Conservation (phyloP, 805 yeast species). For the Teunomyces aglyptinius region DNA sequence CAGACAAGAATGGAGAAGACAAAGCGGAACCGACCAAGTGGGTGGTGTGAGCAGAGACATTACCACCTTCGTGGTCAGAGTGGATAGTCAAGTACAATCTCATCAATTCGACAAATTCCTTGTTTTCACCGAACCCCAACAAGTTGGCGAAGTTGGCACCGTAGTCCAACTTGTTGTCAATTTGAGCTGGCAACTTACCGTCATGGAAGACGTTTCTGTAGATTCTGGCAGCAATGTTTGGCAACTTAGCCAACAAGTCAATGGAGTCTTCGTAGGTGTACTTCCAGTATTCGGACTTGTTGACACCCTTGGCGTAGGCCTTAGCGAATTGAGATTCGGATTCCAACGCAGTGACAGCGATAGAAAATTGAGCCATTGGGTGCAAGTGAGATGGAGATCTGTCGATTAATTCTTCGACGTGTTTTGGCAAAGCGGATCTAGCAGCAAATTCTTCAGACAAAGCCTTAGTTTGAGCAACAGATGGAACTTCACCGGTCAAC, state of each 20-base stretch:
- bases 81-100: slow-evolving; percentile 73
- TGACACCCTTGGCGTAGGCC: slow-evolving; percentile 68
- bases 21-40: slow-evolving; percentile 82
- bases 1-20: slow-evolving; percentile 71
- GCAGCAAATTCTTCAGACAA: slow-evolving; percentile 63
- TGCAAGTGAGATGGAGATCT: slow-evolving; percentile 65
- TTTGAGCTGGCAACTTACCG: slow-evolving; percentile 52
- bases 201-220: slow-evolving; percentile 61
- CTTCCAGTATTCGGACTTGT: slow-evolving; percentile 73
- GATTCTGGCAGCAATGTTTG: slow-evolving; percentile 71
- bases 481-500: slow-evolving; percentile 71
- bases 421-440: slow-evolving; percentile 62
- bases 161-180: slow-evolving; percentile 61
- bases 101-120: slow-evolving; percentile 66
- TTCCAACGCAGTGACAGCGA: slow-evolving; percentile 72
- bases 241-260: slow-evolving; percentile 69
- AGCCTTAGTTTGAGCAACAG: slow-evolving; percentile 54
- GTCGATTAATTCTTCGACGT: slow-evolving; percentile 59
- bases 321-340: slow-evolving; percentile 68
- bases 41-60: slow-evolving; percentile 79
- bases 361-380: slow-evolving; percentile 82
- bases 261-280: slow-evolving; percentile 70
- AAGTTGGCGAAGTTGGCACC: slow-evolving; percentile 66
- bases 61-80: slow-evolving; percentile 84
- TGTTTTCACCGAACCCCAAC: slow-evolving; percentile 58